A percentile compares a stretch with the other conserved stretches of the same genome.
Conservation (phyloP, 1,284 basidiomycete species). For the Ceratobasidium sp. region DNA sequence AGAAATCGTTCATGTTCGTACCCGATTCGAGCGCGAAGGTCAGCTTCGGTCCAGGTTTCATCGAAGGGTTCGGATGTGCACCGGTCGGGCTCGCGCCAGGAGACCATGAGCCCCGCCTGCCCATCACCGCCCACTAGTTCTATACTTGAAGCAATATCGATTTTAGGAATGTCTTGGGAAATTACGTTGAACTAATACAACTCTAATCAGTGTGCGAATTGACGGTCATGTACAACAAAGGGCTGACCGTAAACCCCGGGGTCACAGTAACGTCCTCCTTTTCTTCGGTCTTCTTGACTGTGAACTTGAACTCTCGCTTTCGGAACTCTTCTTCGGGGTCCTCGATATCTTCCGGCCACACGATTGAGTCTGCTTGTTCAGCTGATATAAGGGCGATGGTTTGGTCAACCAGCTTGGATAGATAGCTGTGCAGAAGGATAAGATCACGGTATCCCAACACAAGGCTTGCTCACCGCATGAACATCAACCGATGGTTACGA, state of each 20-base stretch:
- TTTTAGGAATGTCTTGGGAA: neutral
- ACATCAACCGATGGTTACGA: slow-evolving; percentile 46
- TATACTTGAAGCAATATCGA: neutral
- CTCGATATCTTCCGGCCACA: slow-evolving; percentile 23
- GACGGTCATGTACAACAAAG: neutral
- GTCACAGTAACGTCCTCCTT: slow-evolving; percentile 21
- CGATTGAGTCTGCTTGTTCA: slow-evolving; percentile 44
- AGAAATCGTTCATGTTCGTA: neutral
- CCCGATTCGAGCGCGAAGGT: neutral
- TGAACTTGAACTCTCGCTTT: neutral
- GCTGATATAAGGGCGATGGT: slow-evolving; percentile 43
- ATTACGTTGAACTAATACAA: neutral
- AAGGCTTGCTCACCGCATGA: slow-evolving; percentile 45
- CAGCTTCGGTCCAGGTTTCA: neutral
- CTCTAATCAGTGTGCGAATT: too few relatives aligned
- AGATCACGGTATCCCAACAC: neutral
- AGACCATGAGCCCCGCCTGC: slow-evolving; percentile 16
- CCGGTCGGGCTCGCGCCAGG: slow-evolving; percentile 1
- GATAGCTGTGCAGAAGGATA: slow-evolving; percentile 38
- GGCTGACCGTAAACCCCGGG: slow-evolving; percentile 19
- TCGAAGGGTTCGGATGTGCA: neutral
- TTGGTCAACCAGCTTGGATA: slow-evolving; percentile 49
- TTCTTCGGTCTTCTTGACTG: neutral
- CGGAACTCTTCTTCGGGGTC: slow-evolving; percentile 14
- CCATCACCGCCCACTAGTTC: slow-evolving; percentile 28